A percentile compares a stretch with the other conserved stretches of the same genome.
Evolutionary conservation across 75 land plant genomes (phyloP).

Genomic region (Larix kaempferi): DNA sequence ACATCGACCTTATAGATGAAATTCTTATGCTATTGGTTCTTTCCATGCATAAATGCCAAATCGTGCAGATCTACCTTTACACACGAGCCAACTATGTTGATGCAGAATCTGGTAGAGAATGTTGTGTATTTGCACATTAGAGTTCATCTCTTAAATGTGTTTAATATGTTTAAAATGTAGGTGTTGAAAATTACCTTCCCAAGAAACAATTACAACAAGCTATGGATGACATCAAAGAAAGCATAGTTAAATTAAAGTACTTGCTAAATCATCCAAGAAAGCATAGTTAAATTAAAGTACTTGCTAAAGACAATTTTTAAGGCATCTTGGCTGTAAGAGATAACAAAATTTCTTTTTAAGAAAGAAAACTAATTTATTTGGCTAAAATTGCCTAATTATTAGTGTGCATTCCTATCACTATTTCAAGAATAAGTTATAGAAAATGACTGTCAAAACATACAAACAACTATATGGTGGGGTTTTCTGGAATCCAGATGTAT

Average conservation of each 20-base stretch:
- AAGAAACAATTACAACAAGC: conserved; percentile 84
- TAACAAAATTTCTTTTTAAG: not conserved
- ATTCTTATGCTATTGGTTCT: not conserved
- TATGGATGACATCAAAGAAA: conserved; percentile 90
- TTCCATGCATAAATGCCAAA: conserved; percentile 74
- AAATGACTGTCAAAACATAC: not conserved
- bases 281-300: conserved; percentile 87
- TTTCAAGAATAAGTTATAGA: not conserved
- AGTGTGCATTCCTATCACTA: not conserved
- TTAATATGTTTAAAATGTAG: conserved; percentile 15
- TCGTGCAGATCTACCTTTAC: conserved; percentile 54
- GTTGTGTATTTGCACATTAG: not conserved
- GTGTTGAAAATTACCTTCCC: conserved; percentile 55
- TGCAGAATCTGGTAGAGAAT: not conserved
- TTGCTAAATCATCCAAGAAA: no score
- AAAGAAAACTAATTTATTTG: not conserved
- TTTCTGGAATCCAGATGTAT: not conserved
- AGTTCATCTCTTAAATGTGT: not conserved
- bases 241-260: no score
- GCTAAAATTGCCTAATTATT: not conserved
- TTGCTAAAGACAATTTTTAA: conserved; percentile 77
- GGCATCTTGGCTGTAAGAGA: conserved; percentile 13
- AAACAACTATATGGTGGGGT: not conserved
- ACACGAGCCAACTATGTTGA: not conserved
- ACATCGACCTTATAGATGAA: not conserved